Evolutionary conservation across 108 stramenopile genomes (phyloP).

Genomic region (Skeletonema tropicum): DNA sequence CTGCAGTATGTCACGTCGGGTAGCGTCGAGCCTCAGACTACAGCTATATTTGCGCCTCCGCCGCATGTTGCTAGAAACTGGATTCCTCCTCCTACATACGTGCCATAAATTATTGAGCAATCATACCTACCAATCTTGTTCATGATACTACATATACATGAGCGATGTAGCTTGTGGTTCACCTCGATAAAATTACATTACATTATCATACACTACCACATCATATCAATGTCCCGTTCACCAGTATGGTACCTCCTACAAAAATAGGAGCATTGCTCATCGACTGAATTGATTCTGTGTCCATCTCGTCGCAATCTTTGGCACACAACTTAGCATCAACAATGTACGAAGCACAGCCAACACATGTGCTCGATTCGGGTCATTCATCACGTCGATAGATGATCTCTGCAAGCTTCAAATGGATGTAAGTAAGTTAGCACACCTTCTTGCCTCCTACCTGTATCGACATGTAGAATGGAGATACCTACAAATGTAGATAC

Average conservation of each 20-base stretch:
- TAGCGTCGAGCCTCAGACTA: slow-evolving; percentile 26
- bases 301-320: neutral
- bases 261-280: neutral
- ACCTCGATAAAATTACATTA: no score
- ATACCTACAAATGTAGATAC: no score
- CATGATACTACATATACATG: no score
- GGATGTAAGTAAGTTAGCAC: no score
- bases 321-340: neutral
- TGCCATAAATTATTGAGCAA: slow-evolving; percentile 2
- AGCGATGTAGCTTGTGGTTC: no score
- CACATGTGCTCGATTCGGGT: neutral
- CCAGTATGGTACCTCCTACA: neutral
- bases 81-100: slow-evolving; percentile 24
- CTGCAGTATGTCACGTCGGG: slow-evolving; percentile 31
- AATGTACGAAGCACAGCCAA: neutral
- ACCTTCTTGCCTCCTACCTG: no score
- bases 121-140: neutral
- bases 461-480: no score
- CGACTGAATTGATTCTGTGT: neutral
- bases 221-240: no score
- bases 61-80: neutral
- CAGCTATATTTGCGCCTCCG: slow-evolving; percentile 29
- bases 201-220: neutral
- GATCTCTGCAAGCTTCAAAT: neutral
- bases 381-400: neutral